Percentiles rank a stretch among this genome's conserved stretches.
Conservation (phyloP, 1,139 yeast species). For the Protomyces gravidus region DNA sequence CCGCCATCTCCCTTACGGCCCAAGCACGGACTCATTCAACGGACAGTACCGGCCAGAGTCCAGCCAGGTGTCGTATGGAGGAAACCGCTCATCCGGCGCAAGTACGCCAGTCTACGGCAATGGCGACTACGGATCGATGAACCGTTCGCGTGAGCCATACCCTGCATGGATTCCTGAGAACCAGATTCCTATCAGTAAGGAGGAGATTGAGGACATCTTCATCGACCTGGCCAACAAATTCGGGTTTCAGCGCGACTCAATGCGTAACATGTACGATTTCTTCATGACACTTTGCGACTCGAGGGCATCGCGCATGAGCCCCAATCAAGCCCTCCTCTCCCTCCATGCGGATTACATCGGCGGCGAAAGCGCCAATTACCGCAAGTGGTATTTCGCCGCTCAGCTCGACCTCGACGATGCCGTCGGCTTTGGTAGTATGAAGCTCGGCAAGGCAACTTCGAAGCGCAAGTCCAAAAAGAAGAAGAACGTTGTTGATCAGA, state of each 20-base stretch:
- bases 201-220: slow-evolving; percentile 87
- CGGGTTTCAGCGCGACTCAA: slow-evolving; percentile 96
- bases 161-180: slow-evolving; percentile 96
- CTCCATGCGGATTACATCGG: slow-evolving; percentile 97
- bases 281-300: slow-evolving; percentile 92
- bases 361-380: slow-evolving; percentile 84
- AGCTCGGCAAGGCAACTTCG: slow-evolving; percentile 49
- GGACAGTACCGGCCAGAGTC: slow-evolving; percentile 39
- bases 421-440: slow-evolving; percentile 73
- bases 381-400: slow-evolving; percentile 95
- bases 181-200: slow-evolving; percentile 76
- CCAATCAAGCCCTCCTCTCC: slow-evolving; percentile 85
- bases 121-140: slow-evolving; percentile 61
- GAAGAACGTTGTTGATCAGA: slow-evolving; percentile 48
- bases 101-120: slow-evolving; percentile 89
- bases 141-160: slow-evolving; percentile 64
- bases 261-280: slow-evolving; percentile 95
- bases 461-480: slow-evolving; percentile 45
- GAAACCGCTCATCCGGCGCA: slow-evolving; percentile 87
- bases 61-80: slow-evolving; percentile 54
- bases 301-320: slow-evolving; percentile 93
- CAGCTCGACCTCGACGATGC: slow-evolving; percentile 81
- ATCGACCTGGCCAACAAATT: slow-evolving; percentile 83
- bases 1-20: slow-evolving; percentile 37
- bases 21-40: slow-evolving; percentile 39